phyloP scores from a whole-genome alignment of 1,139 yeast species.

The Geotrichum reessii region DNA sequence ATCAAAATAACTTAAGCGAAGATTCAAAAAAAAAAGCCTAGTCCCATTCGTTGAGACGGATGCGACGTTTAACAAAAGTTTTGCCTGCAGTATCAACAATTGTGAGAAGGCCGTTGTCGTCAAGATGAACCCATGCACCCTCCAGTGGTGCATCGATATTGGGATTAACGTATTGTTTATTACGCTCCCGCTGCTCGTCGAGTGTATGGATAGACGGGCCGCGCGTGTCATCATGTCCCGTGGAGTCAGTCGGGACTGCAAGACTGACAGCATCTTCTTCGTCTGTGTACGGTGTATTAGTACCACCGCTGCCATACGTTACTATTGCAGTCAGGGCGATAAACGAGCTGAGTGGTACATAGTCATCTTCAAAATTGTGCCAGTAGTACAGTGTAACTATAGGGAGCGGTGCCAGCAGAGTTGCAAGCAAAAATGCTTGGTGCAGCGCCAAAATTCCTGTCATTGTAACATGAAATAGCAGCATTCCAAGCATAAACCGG shows the following conservation, averaged over 20 bases:
- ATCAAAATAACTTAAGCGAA: background rate
- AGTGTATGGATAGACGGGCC: constrained; percentile 39
- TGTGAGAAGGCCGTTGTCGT: constrained; percentile 51
- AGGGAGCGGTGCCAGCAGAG: constrained; percentile 70
- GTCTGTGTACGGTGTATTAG: background rate
- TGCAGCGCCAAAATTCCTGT: constrained; percentile 79
- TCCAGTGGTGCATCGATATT: constrained; percentile 60
- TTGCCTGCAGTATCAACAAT: constrained; percentile 58
- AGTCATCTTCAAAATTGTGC: constrained; percentile 76
- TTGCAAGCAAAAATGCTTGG: constrained; percentile 68
- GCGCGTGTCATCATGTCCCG: background rate
- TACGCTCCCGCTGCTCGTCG: constrained; percentile 61
- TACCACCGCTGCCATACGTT: constrained; percentile 20
- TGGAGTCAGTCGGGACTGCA: background rate
- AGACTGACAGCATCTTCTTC: background rate
- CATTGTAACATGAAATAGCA: constrained; percentile 84
- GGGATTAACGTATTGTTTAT: constrained; percentile 73
- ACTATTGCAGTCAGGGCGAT: constrained; percentile 71
- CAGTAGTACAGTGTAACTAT: constrained; percentile 57
- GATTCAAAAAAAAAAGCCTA: constrained; percentile 15
- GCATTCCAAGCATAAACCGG: constrained; percentile 61
- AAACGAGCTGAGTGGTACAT: constrained; percentile 72
- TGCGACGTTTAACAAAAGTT: constrained; percentile 43
- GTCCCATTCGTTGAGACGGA: constrained; percentile 48
- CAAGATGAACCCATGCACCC: constrained; percentile 74